phyloP scores from a whole-genome alignment of 495 filamentous ascomycete genomes.

The Aspergillus baeticus region DNA sequence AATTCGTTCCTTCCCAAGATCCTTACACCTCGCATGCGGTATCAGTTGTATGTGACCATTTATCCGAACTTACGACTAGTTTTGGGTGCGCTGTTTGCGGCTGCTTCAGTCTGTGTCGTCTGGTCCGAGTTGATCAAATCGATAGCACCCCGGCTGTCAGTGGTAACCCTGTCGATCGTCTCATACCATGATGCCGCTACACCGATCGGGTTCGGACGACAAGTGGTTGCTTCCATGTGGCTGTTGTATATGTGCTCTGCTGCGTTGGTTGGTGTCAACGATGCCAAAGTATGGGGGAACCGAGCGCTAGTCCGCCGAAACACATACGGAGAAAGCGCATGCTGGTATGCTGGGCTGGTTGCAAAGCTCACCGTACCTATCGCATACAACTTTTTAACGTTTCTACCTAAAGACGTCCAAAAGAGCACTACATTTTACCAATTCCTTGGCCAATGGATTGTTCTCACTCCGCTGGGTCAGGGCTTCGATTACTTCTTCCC shows the following conservation, averaged over 20 bases:
- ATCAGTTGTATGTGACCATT: slow-evolving; percentile 68
- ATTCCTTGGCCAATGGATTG: slow-evolving; percentile 81
- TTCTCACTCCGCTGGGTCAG: slow-evolving; percentile 77
- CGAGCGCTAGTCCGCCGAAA: slow-evolving; percentile 85
- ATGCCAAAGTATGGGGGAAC: slow-evolving; percentile 93
- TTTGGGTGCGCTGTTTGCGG: slow-evolving; percentile 62
- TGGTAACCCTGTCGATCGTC: slow-evolving; percentile 82
- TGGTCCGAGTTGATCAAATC: slow-evolving; percentile 91
- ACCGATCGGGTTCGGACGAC: slow-evolving; percentile 77
- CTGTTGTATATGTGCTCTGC: slow-evolving; percentile 90
- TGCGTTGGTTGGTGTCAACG: slow-evolving; percentile 78
- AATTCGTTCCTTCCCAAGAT: slow-evolving; percentile 53
- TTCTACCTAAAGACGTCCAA: slow-evolving; percentile 67
- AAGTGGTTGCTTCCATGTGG: slow-evolving; percentile 82
- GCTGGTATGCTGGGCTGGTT: slow-evolving; percentile 91
- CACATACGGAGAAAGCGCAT: slow-evolving; percentile 87
- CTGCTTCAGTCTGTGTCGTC: slow-evolving; percentile 78
- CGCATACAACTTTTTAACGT: slow-evolving; percentile 93
- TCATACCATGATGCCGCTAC: slow-evolving; percentile 69
- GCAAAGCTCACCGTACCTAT: slow-evolving; percentile 88
- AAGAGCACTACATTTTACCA: slow-evolving; percentile 74
- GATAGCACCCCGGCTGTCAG: slow-evolving; percentile 68
- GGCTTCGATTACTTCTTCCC: slow-evolving; percentile 90
- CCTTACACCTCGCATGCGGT: slow-evolving; percentile 84
- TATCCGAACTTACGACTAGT: slow-evolving; percentile 62